Evolutionary conservation across 2,329 filamentous ascomycete genomes (phyloP), one percentile per base, ranked within the genome.

Genomic region (Bipolaris oryzae): DNA sequence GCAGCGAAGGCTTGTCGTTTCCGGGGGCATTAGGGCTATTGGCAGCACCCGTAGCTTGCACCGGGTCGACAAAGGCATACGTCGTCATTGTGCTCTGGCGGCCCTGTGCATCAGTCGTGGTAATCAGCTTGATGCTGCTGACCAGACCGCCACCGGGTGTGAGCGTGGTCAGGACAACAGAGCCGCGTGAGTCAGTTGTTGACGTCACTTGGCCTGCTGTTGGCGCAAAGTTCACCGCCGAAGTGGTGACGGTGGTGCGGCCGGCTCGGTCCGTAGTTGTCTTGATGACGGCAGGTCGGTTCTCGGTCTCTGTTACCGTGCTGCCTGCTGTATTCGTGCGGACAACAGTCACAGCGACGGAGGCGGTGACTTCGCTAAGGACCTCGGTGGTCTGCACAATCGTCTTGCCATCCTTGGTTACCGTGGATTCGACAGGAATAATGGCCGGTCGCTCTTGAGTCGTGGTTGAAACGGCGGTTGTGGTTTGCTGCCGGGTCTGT

Each of bases 101-200:
- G 7, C 75, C 75, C 39, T 73, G 60, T 0, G 62, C 46, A 13
- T 70, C 69, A 7, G 71, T 76, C 11, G 74, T 74, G 1, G 73
- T 76, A 35, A 72, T 55, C 3, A 81, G 61, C 28, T 77, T 71
- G 25, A 82, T 58, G 44, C 71, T 70, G 60, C 70, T 77, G 18
- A 82, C 75, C 7, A 60, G 66, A 18, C 75, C 78, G 43, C 74
- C 79, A 44, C 65, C 71, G 3, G 80, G 80, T 1, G 79, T 81
- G 63, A 78, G 81, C 1, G 80, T 82, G 2, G 80, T 79, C 48
- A 80, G 60, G 53, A 81, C 75, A 3, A 78, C 77, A 35, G 66
- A 59, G 21, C 80, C 80, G 7, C 58, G 21, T 2, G 61, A 67
- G 58, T 82, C 71, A 10, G 79, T 82, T 15, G 71, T 69, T 9